These are phyloP conservation scores for Royoungia palumana DNA, from an alignment of 768 basidiomycete genomes.

Conservation along the genomic window DNA sequence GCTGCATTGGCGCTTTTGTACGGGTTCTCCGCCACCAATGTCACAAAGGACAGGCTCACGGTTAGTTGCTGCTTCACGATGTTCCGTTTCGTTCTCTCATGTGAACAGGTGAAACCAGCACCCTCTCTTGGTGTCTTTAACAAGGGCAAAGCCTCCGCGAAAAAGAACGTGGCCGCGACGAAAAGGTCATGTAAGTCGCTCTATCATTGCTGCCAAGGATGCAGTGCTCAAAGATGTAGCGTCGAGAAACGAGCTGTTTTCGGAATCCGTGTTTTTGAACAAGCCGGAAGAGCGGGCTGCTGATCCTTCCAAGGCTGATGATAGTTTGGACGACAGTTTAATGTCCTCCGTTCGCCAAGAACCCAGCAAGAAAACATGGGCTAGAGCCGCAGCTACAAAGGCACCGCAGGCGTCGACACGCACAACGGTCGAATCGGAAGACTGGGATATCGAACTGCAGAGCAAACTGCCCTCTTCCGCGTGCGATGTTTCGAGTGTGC, in stretches of 20 bases:
- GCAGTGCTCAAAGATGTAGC: constrained; percentile 7
- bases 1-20: constrained; percentile 36
- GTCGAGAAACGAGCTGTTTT: constrained; percentile 35
- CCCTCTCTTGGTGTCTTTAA: constrained; percentile 34
- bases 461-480: constrained; percentile 24
- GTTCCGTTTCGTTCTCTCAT: constrained; percentile 1
- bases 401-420: constrained; percentile 1
- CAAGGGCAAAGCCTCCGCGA: constrained; percentile 35
- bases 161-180: constrained; percentile 15
- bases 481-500: constrained; percentile 13
- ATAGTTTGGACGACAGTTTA: constrained; percentile 6
- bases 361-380: neutral
- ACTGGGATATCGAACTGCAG: constrained; percentile 57
- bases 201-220: neutral
- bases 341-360: constrained; percentile 12
- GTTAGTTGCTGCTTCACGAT: constrained; percentile 18
- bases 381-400: neutral
- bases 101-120: constrained; percentile 28
- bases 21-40: constrained; percentile 36
- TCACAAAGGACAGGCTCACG: constrained; percentile 36
- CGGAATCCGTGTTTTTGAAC: constrained; percentile 46
- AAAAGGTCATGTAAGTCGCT: constrained; percentile 14
- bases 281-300: constrained; percentile 14
- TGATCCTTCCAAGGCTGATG: constrained; percentile 6
- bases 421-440: constrained; percentile 34